phyloP scores from a whole-genome alignment of 305 asterid species.

The Euphrasia arctica region DNA sequence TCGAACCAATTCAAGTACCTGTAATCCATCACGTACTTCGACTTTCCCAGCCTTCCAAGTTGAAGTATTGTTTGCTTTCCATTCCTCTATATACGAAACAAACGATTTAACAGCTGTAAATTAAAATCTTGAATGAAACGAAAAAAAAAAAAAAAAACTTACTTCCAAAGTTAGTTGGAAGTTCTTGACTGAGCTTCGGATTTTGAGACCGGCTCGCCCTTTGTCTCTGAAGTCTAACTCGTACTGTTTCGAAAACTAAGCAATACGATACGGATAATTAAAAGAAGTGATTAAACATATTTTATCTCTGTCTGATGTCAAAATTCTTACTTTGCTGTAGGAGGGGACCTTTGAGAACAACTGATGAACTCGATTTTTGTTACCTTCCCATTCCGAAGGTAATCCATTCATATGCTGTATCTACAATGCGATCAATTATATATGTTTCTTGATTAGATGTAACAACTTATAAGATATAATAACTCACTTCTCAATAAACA shows the following conservation, averaged over 20 bases:
- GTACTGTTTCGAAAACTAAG: conserved; percentile 59
- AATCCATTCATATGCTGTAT: conserved; percentile 81
- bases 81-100: conserved; percentile 45
- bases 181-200: conserved; percentile 86
- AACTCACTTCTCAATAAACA: background rate
- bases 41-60: conserved; percentile 83
- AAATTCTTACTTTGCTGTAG: conserved; percentile 63
- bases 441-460: background rate
- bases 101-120: background rate
- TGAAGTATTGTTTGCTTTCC: conserved; percentile 92
- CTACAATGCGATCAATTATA: conserved; percentile 20
- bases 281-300: no score
- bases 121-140: background rate
- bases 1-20: conserved; percentile 46
- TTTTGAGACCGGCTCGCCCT: conserved; percentile 69
- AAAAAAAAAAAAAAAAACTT: no score
- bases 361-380: conserved; percentile 68
- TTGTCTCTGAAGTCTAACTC: conserved; percentile 84
- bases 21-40: conserved; percentile 87
- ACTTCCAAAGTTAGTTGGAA: conserved; percentile 88
- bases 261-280: conserved; percentile 4
- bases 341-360: conserved; percentile 74
- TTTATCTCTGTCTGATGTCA: background rate
- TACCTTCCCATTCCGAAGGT: conserved; percentile 71
- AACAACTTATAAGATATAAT: background rate